These are phyloP conservation scores for Boletus fagicola DNA, from an alignment of 768 basidiomycete genomes.

Conservation along the genomic window DNA sequence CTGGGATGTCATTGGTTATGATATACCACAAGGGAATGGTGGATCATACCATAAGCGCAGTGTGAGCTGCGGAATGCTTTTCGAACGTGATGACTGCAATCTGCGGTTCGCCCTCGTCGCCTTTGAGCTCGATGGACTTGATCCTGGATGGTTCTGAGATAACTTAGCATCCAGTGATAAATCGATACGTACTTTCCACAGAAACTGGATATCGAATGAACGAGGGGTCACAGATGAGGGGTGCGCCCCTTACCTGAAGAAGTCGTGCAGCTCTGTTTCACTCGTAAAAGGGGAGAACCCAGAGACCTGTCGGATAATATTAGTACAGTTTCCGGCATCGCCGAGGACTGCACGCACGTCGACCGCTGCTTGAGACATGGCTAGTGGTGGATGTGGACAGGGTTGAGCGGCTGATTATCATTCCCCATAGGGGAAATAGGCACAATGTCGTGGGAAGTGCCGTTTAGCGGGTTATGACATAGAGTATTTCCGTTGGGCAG, in stretches of 20 bases:
- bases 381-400: not conserved
- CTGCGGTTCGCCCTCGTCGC: constrained; percentile 35
- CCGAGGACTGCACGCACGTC: constrained; percentile 34
- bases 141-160: constrained; percentile 47
- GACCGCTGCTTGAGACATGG: constrained; percentile 28
- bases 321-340: not conserved
- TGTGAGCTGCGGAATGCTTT: constrained; percentile 80
- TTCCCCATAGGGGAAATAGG: not conserved
- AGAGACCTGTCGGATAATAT: constrained; percentile 52
- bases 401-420: constrained; percentile 1
- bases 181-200: constrained; percentile 68
- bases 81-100: constrained; percentile 80
- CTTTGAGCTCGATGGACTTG: constrained; percentile 56
- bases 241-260: constrained; percentile 64
- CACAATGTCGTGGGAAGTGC: constrained; percentile 11
- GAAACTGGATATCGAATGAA: constrained; percentile 49
- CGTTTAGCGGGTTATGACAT: constrained; percentile 9
- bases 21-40: accelerated
- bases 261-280: constrained; percentile 68
- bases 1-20: constrained; percentile 32
- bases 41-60: constrained; percentile 69
- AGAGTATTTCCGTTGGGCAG: not conserved
- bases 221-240: not conserved
- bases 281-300: constrained; percentile 66
- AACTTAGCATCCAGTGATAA: not conserved